Evolutionary conservation across 192 early-diverging fungal genomes (phyloP), one percentile per base, ranked within the genome.

Genomic region (Podila epigama): DNA sequence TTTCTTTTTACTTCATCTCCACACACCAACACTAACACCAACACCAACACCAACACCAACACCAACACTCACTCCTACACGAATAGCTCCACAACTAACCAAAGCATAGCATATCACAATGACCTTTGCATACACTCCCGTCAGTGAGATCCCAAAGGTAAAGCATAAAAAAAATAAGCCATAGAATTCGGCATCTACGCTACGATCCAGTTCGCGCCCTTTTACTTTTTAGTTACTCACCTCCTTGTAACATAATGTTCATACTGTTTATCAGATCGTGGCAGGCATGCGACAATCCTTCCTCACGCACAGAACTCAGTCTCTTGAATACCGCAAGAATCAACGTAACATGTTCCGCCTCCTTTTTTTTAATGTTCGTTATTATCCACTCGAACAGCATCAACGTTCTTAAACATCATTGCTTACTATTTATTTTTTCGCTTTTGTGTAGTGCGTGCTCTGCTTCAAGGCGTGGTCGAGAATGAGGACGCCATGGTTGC

Each of bases 281-380:
- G 72, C 62, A 41, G 35, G 22, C 25, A 50, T 59, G 16, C 51
- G 48, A 9, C 52, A 58, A 7, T 29, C 53, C 18, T 75, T 75
- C 60, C 41, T 40, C 22, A 68, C 64, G 20, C 64, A 75, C 42
- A 58, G 65, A 28, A 80, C 89, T 10, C 69, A 71, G 27, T 64
- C 80, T 25, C 60, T 90, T 25, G 72, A 69, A 31, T 84, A 73
- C 63, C 83, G 89, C 48, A 87, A 86, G 69, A 66, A 88, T 54
- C 93, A 92, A 72, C 75, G 72, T 75, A 75, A 58, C 4, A 12
- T 34, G 3, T 6, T 39, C 10, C 8, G 35, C 4, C 22, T 35
- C n/a, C 28, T 59, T 35, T 59, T 41, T 28, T n/a, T 58, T 5
- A 3, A 20, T n/a, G n/a, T n/a, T n/a, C n/a, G n/a, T n/a, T n/a